Conservation (phyloP, 805 yeast species). For the Metschnikowia gruessii region DNA sequence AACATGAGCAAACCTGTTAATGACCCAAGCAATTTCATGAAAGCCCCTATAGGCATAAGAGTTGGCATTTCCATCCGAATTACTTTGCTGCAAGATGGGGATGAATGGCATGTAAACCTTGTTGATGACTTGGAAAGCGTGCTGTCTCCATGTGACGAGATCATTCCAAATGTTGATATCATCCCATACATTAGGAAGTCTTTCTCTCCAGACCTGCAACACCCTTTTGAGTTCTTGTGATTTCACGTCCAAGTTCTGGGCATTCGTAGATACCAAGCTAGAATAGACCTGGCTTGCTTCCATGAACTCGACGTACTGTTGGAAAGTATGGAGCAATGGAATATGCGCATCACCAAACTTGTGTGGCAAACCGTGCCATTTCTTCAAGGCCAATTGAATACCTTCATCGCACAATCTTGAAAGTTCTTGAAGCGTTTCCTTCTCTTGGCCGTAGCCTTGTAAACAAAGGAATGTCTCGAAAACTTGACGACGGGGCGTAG, state of each 20-base stretch:
- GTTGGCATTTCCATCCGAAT: constrained; percentile 68
- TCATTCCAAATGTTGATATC: constrained; percentile 98
- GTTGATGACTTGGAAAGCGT: constrained; percentile 94
- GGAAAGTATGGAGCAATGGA: constrained; percentile 89
- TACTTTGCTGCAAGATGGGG: constrained; percentile 72
- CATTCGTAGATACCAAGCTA: constrained; percentile 82
- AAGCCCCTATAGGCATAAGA: constrained; percentile 97
- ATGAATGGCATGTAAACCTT: constrained; percentile 90
- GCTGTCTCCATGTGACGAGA: constrained; percentile 97
- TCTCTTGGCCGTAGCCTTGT: constrained; percentile 90
- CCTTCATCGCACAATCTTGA: constrained; percentile 93
- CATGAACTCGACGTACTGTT: constrained; percentile 95
- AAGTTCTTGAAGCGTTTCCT: constrained; percentile 80
- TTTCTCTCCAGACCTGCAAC: constrained; percentile 95
- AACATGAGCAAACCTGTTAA: constrained; percentile 96
- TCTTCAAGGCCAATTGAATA: constrained; percentile 83
- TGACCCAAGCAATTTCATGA: constrained; percentile 99
- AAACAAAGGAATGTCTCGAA: constrained; percentile 91
- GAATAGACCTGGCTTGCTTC: constrained; percentile 95
- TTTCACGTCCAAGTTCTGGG: constrained; percentile 86
- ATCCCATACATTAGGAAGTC: constrained; percentile 96
- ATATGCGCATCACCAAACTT: constrained; percentile 78
- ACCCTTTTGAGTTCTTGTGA: constrained; percentile 94
- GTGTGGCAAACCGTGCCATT: constrained; percentile 90
- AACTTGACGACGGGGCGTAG: constrained; percentile 94